Evolutionary conservation across 1,139 yeast species (phyloP), one percentile per base, ranked within the genome.

Genomic region (Kodamaea sp.): DNA sequence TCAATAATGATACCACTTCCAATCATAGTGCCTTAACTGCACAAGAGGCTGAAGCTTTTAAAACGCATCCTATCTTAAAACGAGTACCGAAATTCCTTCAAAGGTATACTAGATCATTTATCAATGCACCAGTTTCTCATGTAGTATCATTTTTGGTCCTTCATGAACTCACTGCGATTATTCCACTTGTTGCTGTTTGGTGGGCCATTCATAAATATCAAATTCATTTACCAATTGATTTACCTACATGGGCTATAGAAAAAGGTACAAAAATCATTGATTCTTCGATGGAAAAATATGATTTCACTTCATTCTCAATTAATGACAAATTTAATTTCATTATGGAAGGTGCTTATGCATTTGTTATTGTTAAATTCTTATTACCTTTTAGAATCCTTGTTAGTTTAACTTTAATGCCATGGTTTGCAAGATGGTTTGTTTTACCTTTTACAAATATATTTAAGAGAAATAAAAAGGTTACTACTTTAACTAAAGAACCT

Each of bases 271-370:
- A 70, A 32, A 72, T 80, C 34, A 77, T 84, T 39, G 81, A 81
- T 45, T 66, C 67, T 27, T 69, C 67, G 8, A 42, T 70, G 51
- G 54, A 54, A 24, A 55, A 54, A 22, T 65, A 61, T 42, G 67
- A 72, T 47, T 58, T 67, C 47, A 39, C 58, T 23, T 48, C 60
- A 32, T 58, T 63, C 52, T 60, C 73, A 31, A 53, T 78, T 29
- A 73, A 67, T 40, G 80, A 76, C 27, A 81, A 84, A 50, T 70
- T 84, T 27, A 65, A 64, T 34, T 62, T 84, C 27, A 69, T 87
- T 2, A 64, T 80, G 50, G 90, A 89, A 41, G 97, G 97, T n/a
- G 95, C 96, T 0, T 78, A 87, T 35, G 83, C 97, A 0, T 90
- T 84, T 55, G 89, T 87, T 2, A 63, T 85, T 8, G 92, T 88